Base-by-base conservation (phyloP, 352 stramenopile genomes). In the Globisporangium mamillatum region DNA sequence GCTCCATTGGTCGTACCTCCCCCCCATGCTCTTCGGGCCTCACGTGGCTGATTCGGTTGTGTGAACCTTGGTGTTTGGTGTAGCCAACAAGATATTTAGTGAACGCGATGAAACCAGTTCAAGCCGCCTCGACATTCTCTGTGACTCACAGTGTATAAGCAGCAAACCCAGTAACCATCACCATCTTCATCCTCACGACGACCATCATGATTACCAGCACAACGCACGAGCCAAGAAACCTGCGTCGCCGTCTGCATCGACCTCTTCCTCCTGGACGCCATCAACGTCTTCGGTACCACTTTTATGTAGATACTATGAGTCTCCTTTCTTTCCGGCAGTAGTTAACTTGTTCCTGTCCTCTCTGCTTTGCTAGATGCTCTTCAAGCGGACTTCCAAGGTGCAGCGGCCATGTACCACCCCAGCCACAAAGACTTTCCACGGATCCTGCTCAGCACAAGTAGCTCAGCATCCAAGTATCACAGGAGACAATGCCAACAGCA, bases 381-480 rank as follows among this genome's bases (percentile, higher is more conserved):
- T 70, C 27, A 67, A 48, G 24, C 60, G 61, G 36, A 29, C 9
- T 3, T 64, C 61, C 4, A 72, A 72, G n/a, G 60, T 72, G 12
- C 52, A 67, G 20, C 60, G 66, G 9, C 66, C 60, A 12, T 72
- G 66, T n/a, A 60, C 63, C 24, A 53, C 67, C 38, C 9, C 65
- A 71, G 1, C 65, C 34, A 54, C 61, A 27, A 36, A 57, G 25
- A 36, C 66, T 53, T 52, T 24, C 25, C 36, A 57, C 3, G 4
- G n/a, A 3, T 9, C 52, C 1, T 67, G 66, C 10, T 48, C 44
- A 27, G 18, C 52, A 46, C 38, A 20, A 41, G 38, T 22, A 55
- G n/a, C 36, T 44, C 54, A 20, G 0, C 18, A 41, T 59, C 36
- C 41, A 48, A 48, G 16, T n/a, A 20, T 16, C 41, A 48, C 41